These are phyloP conservation scores for Lupinus albus DNA, from an alignment of 306 rosid species.

Conservation along the genomic window DNA sequence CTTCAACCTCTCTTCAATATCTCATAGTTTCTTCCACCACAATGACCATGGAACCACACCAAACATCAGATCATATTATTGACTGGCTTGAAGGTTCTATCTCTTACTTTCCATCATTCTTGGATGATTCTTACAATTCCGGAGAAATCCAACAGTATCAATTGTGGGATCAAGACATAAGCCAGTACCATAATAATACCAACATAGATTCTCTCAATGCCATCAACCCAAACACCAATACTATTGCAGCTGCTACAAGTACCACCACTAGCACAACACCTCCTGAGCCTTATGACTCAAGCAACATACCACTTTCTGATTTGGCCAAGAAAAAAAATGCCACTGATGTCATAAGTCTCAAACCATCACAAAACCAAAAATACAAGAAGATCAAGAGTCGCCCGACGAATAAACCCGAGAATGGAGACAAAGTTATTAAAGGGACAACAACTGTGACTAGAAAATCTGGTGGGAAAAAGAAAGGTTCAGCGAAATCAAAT, in stretches of 20 bases:
- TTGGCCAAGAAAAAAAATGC: slow-evolving; percentile 67
- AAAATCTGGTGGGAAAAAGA: slow-evolving; percentile 63
- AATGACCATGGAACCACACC: slow-evolving; percentile 67
- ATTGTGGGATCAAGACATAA: slow-evolving; percentile 63
- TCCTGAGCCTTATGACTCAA: slow-evolving; percentile 37
- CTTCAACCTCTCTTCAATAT: slow-evolving; percentile 29
- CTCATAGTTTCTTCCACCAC: slow-evolving; percentile 32
- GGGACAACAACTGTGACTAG: slow-evolving; percentile 35
- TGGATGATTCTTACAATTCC: slow-evolving; percentile 63
- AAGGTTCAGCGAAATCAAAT: slow-evolving; percentile 48
- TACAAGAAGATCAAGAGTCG: slow-evolving; percentile 48
- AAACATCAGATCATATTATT: slow-evolving; percentile 64
- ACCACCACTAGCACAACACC: slow-evolving; percentile 41
- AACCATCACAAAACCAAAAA: slow-evolving; percentile 47
- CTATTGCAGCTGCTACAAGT: slow-evolving; percentile 20
- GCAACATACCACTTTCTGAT: slow-evolving; percentile 46
- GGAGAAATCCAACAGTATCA: slow-evolving; percentile 53
- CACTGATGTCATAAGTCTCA: slow-evolving; percentile 40
- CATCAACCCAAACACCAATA: slow-evolving; percentile 37
- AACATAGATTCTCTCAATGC: slow-evolving; percentile 40
- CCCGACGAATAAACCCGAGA: slow-evolving; percentile 36
- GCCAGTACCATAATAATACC: slow-evolving; percentile 47
- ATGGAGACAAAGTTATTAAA: slow-evolving; percentile 46
- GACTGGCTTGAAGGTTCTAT: slow-evolving; percentile 83
- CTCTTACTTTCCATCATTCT: slow-evolving; percentile 70